Conservation (phyloP, 2,329 filamentous ascomycete species). For the Dactylella cylindrospora region DNA sequence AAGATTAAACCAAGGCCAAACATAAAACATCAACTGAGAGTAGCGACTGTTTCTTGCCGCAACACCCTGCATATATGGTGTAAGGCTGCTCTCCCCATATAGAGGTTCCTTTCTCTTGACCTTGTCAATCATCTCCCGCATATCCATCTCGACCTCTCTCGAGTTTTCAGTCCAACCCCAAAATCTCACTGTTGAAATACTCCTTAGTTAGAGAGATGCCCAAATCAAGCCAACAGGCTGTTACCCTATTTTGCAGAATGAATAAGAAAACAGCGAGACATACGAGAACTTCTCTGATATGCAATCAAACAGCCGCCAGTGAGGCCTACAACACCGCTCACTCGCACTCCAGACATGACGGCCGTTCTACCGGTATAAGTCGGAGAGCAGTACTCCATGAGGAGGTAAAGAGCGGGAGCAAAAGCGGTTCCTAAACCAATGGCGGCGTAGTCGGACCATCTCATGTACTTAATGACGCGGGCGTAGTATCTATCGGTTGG, state of each 20-base stretch:
- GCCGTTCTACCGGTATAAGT: constrained; percentile 80
- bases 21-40: constrained; percentile 76
- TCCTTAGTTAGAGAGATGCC: background rate
- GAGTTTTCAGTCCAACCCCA: constrained; percentile 93
- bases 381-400: constrained; percentile 81
- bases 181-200: constrained; percentile 70
- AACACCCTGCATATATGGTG: constrained; percentile 89
- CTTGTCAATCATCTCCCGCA: constrained; percentile 96
- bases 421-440: constrained; percentile 68
- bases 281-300: constrained; percentile 31
- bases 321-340: constrained; percentile 71
- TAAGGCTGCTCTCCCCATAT: constrained; percentile 77
- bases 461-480: constrained; percentile 83
- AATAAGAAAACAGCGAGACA: background rate
- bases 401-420: constrained; percentile 71
- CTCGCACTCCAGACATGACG: constrained; percentile 78
- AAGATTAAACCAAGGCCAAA: constrained; percentile 96
- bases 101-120: constrained; percentile 89
- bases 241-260: background rate
- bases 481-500: constrained; percentile 73
- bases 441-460: constrained; percentile 73
- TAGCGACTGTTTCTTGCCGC: constrained; percentile 91
- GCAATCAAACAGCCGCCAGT: constrained; percentile 72
- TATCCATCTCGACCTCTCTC: constrained; percentile 91
- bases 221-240: background rate